phyloP scores from a whole-genome alignment of 345 rosid species.

The Xanthoceras sorbifolium region DNA sequence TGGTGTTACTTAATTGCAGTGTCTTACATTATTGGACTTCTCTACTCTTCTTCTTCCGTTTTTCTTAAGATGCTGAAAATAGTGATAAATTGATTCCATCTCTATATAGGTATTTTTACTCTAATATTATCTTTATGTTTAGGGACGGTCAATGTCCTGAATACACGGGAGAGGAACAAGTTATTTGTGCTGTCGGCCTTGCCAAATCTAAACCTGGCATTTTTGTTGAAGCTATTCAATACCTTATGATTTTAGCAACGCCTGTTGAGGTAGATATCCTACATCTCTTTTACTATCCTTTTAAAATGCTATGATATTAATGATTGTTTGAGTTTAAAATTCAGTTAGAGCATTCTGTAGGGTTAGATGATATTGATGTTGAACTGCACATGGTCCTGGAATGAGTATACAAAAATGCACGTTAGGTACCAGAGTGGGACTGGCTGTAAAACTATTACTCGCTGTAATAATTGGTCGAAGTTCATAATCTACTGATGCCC shows the following conservation, averaged over 20 bases:
- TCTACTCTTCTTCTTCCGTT: not conserved
- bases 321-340: not conserved
- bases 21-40: not conserved
- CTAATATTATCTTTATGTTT: conserved; percentile 24
- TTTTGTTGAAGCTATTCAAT: conserved; percentile 93
- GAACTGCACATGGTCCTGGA: not conserved
- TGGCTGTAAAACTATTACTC: not conserved
- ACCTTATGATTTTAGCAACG: conserved; percentile 84
- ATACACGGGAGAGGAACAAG: conserved; percentile 84
- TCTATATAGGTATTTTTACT: conserved; percentile 13
- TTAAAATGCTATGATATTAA: not conserved
- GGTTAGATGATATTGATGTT: conserved; percentile 1
- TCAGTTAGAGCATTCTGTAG: not conserved
- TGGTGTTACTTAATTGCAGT: not conserved
- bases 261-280: conserved; percentile 71
- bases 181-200: conserved; percentile 93
- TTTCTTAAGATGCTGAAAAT: not conserved
- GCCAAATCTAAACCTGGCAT: conserved; percentile 83
- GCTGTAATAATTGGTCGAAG: not conserved
- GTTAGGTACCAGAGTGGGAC: not conserved
- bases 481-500: not conserved
- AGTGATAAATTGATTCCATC: not conserved
- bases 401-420: not conserved
- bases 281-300: not conserved
- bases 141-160: conserved; percentile 99